Evolutionary conservation across 805 yeast genomes (phyloP).

Genomic region (Vanderwaltozyma yarrowii): DNA sequence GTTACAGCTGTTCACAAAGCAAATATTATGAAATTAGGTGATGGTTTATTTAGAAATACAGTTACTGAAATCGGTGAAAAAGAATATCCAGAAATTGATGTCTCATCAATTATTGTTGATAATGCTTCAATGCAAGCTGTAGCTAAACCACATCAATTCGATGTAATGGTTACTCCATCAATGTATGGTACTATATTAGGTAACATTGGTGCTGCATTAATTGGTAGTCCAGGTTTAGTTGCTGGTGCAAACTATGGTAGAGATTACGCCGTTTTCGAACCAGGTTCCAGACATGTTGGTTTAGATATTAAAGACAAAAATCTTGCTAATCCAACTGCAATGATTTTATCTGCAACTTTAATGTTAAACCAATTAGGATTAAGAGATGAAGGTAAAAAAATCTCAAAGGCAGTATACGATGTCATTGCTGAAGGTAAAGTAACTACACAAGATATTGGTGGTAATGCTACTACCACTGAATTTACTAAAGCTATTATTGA

Average conservation of each 20-base stretch:
- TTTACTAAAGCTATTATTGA: slow-evolving; percentile 85
- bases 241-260: slow-evolving; percentile 99
- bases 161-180: slow-evolving; percentile 95
- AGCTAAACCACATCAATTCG: slow-evolving; percentile 95
- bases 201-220: slow-evolving; percentile 89
- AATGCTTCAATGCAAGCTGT: slow-evolving; percentile 99
- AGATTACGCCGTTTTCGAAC: slow-evolving; percentile 96
- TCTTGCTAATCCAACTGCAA: slow-evolving; percentile 96
- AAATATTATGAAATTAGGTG: slow-evolving; percentile 97
- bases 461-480: slow-evolving; percentile 79
- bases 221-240: slow-evolving; percentile 97
- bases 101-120: slow-evolving; percentile 92
- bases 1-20: slow-evolving; percentile 99
- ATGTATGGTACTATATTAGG: slow-evolving; percentile 95
- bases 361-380: slow-evolving; percentile 93
- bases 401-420: slow-evolving; percentile 79
- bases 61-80: slow-evolving; percentile 77
- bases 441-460: slow-evolving; percentile 88
- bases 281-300: slow-evolving; percentile 99
- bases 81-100: slow-evolving; percentile 75
- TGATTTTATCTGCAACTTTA: slow-evolving; percentile 85
- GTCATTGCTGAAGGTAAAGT: slow-evolving; percentile 82
- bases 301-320: slow-evolving; percentile 89
- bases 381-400: slow-evolving; percentile 72
- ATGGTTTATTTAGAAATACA: slow-evolving; percentile 93